phyloP scores from a whole-genome alignment of 306 rosid genomes.

The Aeschynomene evenia region DNA sequence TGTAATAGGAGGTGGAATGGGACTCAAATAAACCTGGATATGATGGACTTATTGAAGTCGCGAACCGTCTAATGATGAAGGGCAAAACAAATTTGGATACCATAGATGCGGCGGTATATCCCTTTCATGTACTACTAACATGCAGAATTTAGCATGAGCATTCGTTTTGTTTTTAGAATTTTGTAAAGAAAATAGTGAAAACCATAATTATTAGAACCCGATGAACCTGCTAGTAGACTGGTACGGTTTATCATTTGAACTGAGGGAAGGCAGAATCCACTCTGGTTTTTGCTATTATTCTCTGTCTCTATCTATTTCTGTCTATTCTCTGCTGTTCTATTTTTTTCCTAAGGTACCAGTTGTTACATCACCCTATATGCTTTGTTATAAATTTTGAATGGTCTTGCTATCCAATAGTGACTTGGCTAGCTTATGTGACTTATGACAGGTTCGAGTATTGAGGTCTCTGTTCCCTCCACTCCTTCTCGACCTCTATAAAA shows the following conservation, averaged over 20 bases:
- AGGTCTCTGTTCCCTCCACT: constrained; percentile 79
- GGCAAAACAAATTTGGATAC: constrained; percentile 62
- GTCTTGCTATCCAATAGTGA: background rate
- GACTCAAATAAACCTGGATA: constrained; percentile 78
- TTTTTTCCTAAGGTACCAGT: too few species aligned
- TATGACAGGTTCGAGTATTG: constrained; percentile 64
- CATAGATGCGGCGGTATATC: constrained; percentile 70
- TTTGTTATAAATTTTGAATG: constrained; percentile 24
- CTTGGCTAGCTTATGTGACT: background rate
- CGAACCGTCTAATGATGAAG: constrained; percentile 63
- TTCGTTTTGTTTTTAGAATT: too few species aligned
- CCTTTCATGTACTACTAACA: background rate
- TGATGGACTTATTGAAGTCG: constrained; percentile 85
- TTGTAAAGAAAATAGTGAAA: too few species aligned
- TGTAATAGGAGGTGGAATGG: constrained; percentile 75
- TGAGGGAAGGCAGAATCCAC: too few species aligned
- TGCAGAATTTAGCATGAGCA: too few species aligned
- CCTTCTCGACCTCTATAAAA: constrained; percentile 70
- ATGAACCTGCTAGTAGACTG: too few species aligned
- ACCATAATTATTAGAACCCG: too few species aligned
- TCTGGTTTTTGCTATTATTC: too few species aligned
- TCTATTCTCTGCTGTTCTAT: too few species aligned
- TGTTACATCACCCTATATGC: background rate
- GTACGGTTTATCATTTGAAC: too few species aligned
- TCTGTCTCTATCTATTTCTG: too few species aligned